Conservation (phyloP, 139 green algal genomes). For the Auxenochlorella protothecoides region DNA sequence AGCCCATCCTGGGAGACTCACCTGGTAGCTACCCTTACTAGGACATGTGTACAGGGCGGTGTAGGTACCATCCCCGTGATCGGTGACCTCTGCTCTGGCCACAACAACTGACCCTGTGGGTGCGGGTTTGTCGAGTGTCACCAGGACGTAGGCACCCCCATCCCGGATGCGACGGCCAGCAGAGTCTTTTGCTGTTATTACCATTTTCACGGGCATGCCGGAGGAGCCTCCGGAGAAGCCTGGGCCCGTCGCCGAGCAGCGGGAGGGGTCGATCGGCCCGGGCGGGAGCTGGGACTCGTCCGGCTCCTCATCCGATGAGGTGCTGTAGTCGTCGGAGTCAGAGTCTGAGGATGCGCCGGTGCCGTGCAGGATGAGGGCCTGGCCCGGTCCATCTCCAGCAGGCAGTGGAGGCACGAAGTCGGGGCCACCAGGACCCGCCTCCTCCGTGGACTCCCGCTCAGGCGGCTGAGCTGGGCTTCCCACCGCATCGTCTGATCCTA, state of each 20-base stretch:
- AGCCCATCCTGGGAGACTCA: slow-evolving; percentile 23
- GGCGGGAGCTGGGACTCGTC: too few relatives aligned
- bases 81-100: slow-evolving; percentile 37
- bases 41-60: slow-evolving; percentile 62
- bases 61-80: slow-evolving; percentile 76
- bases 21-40: slow-evolving; percentile 65
- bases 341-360: too few relatives aligned
- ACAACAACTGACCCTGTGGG: background rate
- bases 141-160: slow-evolving; percentile 46
- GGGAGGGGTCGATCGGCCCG: too few relatives aligned
- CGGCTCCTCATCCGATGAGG: too few relatives aligned
- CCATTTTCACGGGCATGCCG: slow-evolving; percentile 35
- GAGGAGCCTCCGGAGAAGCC: slow-evolving; percentile 54
- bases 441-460: too few relatives aligned
- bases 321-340: too few relatives aligned
- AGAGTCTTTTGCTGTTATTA: slow-evolving; percentile 46
- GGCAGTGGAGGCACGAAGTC: too few relatives aligned
- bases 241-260: slow-evolving; percentile 17
- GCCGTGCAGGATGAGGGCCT: too few relatives aligned
- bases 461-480: too few relatives aligned
- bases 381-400: too few relatives aligned
- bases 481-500: too few relatives aligned
- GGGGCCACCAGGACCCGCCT: too few relatives aligned
- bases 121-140: slow-evolving; percentile 23
- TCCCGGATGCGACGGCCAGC: slow-evolving; percentile 32